phyloP scores from a whole-genome alignment of 2,329 filamentous ascomycete genomes.

The Triangularia setosa region DNA sequence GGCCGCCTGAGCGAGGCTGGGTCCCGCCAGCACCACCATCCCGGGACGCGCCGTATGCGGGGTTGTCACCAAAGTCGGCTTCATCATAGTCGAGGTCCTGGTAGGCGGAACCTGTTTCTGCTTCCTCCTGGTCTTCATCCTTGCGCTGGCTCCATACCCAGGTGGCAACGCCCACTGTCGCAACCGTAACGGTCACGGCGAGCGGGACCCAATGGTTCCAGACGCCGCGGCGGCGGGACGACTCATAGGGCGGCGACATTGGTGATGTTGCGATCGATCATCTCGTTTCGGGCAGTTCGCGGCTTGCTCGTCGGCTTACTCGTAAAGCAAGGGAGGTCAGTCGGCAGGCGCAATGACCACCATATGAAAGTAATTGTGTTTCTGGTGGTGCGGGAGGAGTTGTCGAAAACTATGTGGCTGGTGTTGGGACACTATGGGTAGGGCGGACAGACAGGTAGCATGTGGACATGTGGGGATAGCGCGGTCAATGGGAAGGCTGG shows the following conservation, averaged over 20 bases:
- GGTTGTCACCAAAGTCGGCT: conserved; percentile 48
- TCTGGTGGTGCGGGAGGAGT: not conserved
- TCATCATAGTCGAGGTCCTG: conserved; percentile 49
- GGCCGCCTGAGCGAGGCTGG: conserved; percentile 36
- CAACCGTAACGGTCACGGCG: conserved; percentile 79
- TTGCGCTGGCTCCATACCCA: conserved; percentile 92
- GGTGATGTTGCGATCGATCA: conserved; percentile 37
- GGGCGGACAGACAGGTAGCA: not conserved
- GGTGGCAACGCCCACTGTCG: conserved; percentile 78
- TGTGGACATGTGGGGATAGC: not conserved
- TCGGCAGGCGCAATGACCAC: not conserved
- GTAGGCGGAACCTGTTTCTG: conserved; percentile 49
- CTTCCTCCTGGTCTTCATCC: conserved; percentile 58
- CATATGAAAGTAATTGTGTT: not conserved
- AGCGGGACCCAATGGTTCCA: conserved; percentile 88
- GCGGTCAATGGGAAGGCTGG: conserved; percentile 12
- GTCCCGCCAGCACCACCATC: conserved; percentile 38
- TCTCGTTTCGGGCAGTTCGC: conserved; percentile 29
- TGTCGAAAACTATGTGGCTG: not conserved
- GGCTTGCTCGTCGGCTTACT: not conserved
- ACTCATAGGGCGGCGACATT: conserved; percentile 63
- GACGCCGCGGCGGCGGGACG: conserved; percentile 59
- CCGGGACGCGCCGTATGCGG: conserved; percentile 43
- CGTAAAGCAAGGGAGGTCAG: not conserved
- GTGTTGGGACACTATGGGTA: not conserved